Conservation (phyloP, 495 filamentous ascomycete genomes). For the Poronia punctata region DNA sequence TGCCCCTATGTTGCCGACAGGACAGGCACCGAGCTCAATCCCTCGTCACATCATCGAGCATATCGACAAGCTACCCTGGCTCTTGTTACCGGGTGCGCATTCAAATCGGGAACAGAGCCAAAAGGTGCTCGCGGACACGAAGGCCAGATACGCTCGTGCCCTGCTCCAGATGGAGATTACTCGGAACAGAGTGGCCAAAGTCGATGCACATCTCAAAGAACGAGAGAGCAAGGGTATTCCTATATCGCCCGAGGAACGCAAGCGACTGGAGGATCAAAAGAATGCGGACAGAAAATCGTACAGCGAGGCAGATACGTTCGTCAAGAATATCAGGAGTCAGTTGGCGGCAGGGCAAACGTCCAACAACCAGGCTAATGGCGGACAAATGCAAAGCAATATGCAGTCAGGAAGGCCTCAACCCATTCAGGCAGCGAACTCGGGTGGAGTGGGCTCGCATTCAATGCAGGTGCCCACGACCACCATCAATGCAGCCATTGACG, state of each 20-base stretch:
- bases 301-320: conserved; percentile 24
- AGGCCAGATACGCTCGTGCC: conserved; percentile 24
- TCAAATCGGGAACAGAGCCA: conserved; percentile 18
- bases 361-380: conserved; percentile 8
- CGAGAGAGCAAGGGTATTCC: conserved; percentile 23
- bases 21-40: too few species aligned
- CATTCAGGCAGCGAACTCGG: conserved; percentile 14
- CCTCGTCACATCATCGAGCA: conserved; percentile 32
- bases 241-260: conserved; percentile 26
- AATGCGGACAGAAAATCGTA: conserved; percentile 24
- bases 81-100: conserved; percentile 12
- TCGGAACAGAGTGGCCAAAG: conserved; percentile 11
- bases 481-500: conserved; percentile 45
- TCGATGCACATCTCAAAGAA: conserved; percentile 28
- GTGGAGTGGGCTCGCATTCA: conserved; percentile 14
- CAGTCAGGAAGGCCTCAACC: conserved; percentile 19
- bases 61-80: conserved; percentile 30
- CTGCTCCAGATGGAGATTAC: conserved; percentile 31
- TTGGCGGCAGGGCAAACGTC: conserved; percentile 8
- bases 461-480: conserved; percentile 23
- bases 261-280: conserved; percentile 26
- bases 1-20: too few species aligned
- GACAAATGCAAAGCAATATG: conserved; percentile 15
- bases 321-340: conserved; percentile 27
- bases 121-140: conserved; percentile 27